Percentiles rank a stretch among this genome's conserved stretches.
phyloP scores from a whole-genome alignment of 176 grass and related monocot species.

The Ensete ventricosum region DNA sequence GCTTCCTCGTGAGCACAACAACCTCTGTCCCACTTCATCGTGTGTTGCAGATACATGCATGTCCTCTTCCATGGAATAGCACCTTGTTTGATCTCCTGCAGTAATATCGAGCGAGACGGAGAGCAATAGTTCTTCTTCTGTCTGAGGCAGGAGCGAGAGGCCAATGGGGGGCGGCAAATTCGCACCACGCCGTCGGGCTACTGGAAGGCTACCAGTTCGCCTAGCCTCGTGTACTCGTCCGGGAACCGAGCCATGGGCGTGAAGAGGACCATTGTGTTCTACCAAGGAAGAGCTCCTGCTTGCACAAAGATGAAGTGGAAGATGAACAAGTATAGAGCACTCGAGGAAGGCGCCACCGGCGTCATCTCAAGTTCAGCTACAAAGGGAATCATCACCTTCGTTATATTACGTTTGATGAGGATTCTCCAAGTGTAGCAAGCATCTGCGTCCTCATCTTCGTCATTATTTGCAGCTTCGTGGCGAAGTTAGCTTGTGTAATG shows the following conservation, averaged over 20 bases:
- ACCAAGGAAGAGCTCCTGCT: conserved; percentile 42
- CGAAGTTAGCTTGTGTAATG: conserved; percentile 59
- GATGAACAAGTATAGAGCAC: conserved; percentile 80
- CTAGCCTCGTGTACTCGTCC: conserved; percentile 30
- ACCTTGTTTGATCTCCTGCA: not conserved
- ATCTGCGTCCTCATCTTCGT: not conserved
- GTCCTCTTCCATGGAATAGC: not conserved
- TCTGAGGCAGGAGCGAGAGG: conserved; percentile 39
- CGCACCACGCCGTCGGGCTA: conserved; percentile 57
- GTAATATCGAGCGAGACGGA: conserved; percentile 31
- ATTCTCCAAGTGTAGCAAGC: too few species aligned
- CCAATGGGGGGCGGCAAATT: conserved; percentile 33
- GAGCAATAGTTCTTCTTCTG: conserved; percentile 85
- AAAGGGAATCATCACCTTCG: not conserved
- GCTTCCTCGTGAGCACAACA: conserved; percentile 35
- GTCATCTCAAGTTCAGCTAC: too few species aligned
- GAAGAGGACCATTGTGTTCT: conserved; percentile 86
- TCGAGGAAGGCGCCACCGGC: not conserved
- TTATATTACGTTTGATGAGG: not conserved
- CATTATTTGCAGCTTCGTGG: conserved; percentile 32
- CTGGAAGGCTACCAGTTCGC: conserved; percentile 70
- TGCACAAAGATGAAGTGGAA: conserved; percentile 61
- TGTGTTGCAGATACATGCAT: not conserved
- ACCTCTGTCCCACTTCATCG: not conserved
- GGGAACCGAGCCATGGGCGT: conserved; percentile 27